Evolutionary conservation across 305 asterid species (phyloP).

Genomic region (Fraxinus albicans): DNA sequence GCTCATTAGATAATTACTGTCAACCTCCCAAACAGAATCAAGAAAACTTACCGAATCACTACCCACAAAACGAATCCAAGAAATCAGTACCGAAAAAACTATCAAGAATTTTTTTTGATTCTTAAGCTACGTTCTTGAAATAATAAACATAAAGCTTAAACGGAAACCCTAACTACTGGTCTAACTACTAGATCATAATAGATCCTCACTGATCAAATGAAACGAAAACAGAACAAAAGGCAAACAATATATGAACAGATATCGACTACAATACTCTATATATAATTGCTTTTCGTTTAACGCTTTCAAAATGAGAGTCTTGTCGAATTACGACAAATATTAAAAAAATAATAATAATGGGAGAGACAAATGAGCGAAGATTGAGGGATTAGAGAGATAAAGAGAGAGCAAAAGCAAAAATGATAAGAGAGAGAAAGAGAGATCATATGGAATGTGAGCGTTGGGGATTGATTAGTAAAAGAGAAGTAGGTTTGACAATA

Average conservation of each 20-base stretch:
- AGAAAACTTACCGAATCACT: background rate
- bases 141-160: background rate
- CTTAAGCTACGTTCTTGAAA: background rate
- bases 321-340: background rate
- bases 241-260: background rate
- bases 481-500: background rate
- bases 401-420: background rate
- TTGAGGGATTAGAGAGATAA: background rate
- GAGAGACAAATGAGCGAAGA: background rate
- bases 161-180: background rate
- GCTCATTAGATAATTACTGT: background rate
- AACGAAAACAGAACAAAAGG: background rate
- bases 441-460: background rate
- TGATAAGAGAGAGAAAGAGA: background rate
- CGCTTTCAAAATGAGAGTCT: background rate
- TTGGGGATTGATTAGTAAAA: background rate
- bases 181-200: background rate
- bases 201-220: background rate
- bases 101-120: background rate
- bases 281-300: background rate
- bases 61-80: background rate
- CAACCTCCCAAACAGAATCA: background rate
- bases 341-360: background rate
- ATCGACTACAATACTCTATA: background rate
- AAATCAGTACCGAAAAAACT: background rate